A percentile compares a stretch with the other conserved stretches of the same genome.
Conservation (phyloP, 2,329 filamentous ascomycete species). For the Volutella citrinella region DNA sequence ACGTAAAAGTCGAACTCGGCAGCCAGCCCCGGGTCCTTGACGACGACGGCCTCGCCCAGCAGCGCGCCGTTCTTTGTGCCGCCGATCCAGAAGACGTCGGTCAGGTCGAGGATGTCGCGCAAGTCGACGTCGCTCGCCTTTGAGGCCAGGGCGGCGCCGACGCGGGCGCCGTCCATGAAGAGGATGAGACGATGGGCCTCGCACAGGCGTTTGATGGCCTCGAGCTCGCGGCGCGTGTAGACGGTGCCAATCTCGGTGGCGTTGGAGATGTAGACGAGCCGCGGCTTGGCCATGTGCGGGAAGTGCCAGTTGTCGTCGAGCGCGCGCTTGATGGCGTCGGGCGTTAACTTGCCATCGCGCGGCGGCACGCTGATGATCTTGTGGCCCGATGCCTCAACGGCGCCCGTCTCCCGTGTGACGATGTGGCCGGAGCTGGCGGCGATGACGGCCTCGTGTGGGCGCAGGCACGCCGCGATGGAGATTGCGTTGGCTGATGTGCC, state of each 20-base stretch:
- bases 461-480: conserved; percentile 48
- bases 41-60: conserved; percentile 48
- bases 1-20: conserved; percentile 49
- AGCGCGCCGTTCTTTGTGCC: conserved; percentile 51
- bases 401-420: conserved; percentile 47
- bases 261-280: conserved; percentile 51
- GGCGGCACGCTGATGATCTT: conserved; percentile 48
- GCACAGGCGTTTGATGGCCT: conserved; percentile 40
- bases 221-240: conserved; percentile 42
- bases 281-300: conserved; percentile 49
- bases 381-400: conserved; percentile 49
- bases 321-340: conserved; percentile 37
- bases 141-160: conserved; percentile 42
- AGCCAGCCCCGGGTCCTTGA: conserved; percentile 39
- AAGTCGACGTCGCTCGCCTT: conserved; percentile 41
- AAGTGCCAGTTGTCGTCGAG: conserved; percentile 48
- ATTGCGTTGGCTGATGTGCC: conserved; percentile 51
- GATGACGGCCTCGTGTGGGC: conserved; percentile 50
- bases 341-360: conserved; percentile 45
- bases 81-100: conserved; percentile 54
- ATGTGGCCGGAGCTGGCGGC: conserved; percentile 48
- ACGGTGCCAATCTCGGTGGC: conserved; percentile 49
- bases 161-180: conserved; percentile 47
- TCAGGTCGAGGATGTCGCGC: conserved; percentile 42
- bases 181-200: conserved; percentile 39